A percentile compares a stretch with the other conserved stretches of the same genome.
phyloP scores from a whole-genome alignment of 352 stramenopile species.

The Phytophthora idaei region DNA sequence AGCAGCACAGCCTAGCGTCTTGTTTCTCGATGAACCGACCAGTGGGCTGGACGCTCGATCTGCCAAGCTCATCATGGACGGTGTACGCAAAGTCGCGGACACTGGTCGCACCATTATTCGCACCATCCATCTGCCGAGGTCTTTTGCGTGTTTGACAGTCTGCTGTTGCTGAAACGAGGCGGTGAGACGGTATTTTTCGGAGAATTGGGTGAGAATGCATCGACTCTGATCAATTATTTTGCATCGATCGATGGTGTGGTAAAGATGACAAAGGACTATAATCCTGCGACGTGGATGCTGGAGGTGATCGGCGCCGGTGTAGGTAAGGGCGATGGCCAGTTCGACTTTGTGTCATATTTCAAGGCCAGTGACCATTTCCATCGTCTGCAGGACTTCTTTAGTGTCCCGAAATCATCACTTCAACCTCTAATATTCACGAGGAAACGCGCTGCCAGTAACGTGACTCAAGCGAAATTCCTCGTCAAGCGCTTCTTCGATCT shows the following conservation, averaged over 20 bases:
- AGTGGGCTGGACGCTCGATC: conserved; percentile 65
- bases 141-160: conserved; percentile 19
- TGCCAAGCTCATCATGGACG: conserved; percentile 20
- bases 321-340: conserved; percentile 23
- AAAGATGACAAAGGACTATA: conserved; percentile 54
- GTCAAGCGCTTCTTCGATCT: conserved; percentile 13
- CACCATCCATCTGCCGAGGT: conserved; percentile 15
- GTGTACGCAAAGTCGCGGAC: conserved; percentile 19
- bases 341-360: conserved; percentile 13
- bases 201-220: conserved; percentile 38
- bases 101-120: conserved; percentile 22
- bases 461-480: conserved; percentile 11
- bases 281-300: conserved; percentile 33
- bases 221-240: conserved; percentile 65
- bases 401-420: background rate
- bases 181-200: conserved; percentile 27
- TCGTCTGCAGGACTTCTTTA: background rate
- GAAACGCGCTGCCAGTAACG: conserved; percentile 11
- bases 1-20: conserved; percentile 69
- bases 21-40: conserved; percentile 78
- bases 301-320: conserved; percentile 40
- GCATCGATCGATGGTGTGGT: conserved; percentile 53
- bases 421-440: background rate
- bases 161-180: conserved; percentile 20
- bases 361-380: conserved; percentile 5